Base-by-base conservation (phyloP, 2,329 filamentous ascomycete genomes). In the Fusarium phyllophilum region DNA sequence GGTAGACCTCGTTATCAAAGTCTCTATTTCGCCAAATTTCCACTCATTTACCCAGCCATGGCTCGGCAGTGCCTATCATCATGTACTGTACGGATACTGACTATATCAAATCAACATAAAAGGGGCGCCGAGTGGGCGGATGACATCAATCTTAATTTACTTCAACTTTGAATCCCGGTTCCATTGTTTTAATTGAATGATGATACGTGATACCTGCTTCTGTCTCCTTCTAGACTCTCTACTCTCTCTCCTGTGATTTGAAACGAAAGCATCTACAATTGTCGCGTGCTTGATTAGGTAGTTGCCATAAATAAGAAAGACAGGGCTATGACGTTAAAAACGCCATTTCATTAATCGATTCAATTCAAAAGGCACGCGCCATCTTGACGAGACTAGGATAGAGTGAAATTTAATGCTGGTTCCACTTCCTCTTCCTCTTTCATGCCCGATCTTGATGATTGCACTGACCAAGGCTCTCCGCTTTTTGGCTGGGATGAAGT, bases 61-160 rank as follows among this genome's bases (percentile, higher is more conserved):
- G 63, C 75, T 77, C 73, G 73, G 75, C 68, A 68, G 39, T 64
- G 73, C 66, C 68, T 64, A 77, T 77, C 75, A 70, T 66, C 31
- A 51, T 51, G 48, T 67, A 74, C 45, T 15, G 26, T 46, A 22
- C 26, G 20, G 26, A 46, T 46, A 46, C 26, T 17, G 44, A 4
- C 44, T 46, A 24, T 42, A 29, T 77, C 65, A 69, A 60, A 29
- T 51, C 44, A 48, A 45, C 57, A 60, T 55, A 75, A 69, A 73
- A 68, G 60, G 73, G 58, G 75, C 20, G 65, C 48, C 20, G 51
- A 66, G 73, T 77, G 75, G 75, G 71, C 62, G 71, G 66, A 77
- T 77, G 75, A 77, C 75, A 77, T 77, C 75, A 77, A 77, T 71
- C 64, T 73, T 77, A 77, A 77, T 77, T 77, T 77, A 60, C 73